These are phyloP conservation scores for Casuarina glauca DNA, from an alignment of 306 rosid genomes.

Conservation along the genomic window DNA sequence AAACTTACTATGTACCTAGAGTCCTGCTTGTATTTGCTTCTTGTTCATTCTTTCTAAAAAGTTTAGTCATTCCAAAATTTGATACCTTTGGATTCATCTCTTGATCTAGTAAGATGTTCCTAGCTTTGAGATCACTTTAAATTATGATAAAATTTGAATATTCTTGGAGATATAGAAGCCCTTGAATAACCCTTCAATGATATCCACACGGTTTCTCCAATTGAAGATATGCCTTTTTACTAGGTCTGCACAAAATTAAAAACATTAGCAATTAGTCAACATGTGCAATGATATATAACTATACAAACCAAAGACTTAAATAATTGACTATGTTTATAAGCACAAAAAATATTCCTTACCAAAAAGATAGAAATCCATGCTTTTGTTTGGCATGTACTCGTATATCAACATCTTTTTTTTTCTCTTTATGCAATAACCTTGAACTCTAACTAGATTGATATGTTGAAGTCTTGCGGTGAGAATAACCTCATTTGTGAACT, in stretches of 20 bases:
- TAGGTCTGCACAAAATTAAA: slow-evolving; percentile 24
- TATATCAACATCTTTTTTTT: slow-evolving; percentile 47
- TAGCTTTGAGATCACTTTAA: slow-evolving; percentile 37
- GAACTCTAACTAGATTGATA: slow-evolving; percentile 38
- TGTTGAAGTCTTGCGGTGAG: slow-evolving; percentile 51
- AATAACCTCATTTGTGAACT: slow-evolving; percentile 50
- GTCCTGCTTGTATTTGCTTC: slow-evolving; percentile 39
- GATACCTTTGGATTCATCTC: slow-evolving; percentile 41
- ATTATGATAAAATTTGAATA: slow-evolving; percentile 36
- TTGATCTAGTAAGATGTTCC: slow-evolving; percentile 30
- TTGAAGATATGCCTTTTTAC: slow-evolving; percentile 3
- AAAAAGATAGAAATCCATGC: slow-evolving; percentile 43
- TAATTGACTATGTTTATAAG: neutral
- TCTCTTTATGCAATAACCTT: slow-evolving; percentile 37
- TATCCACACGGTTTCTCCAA: slow-evolving; percentile 30
- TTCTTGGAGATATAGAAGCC: slow-evolving; percentile 45
- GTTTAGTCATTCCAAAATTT: slow-evolving; percentile 42
- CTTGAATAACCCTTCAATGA: slow-evolving; percentile 42
- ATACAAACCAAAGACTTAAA: too few species aligned
- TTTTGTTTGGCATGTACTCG: slow-evolving; percentile 52
- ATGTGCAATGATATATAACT: neutral
- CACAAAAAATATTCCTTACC: slow-evolving; percentile 20
- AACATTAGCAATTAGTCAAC: neutral
- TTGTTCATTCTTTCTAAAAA: slow-evolving; percentile 17
- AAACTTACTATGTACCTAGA: slow-evolving; percentile 44